Evolutionary conservation across 805 yeast genomes (phyloP).

Genomic region (Wickerhamiella sergipiensis): DNA sequence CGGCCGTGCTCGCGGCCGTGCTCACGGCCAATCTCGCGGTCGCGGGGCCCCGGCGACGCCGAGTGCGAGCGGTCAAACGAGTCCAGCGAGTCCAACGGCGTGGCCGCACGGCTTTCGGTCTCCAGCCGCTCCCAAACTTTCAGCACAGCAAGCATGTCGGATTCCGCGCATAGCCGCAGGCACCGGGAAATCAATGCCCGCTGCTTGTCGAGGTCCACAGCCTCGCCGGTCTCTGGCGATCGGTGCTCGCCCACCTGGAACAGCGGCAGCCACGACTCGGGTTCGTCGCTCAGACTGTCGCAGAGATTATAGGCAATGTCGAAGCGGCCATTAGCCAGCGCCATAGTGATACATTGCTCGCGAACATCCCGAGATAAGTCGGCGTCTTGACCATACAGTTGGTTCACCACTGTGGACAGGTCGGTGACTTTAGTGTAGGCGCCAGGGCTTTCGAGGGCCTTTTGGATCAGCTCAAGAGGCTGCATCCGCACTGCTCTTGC

Average conservation of each 20-base stretch:
- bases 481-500: neutral
- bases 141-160: slow-evolving; percentile 41
- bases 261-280: slow-evolving; percentile 48
- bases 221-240: slow-evolving; percentile 33
- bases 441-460: neutral
- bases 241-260: slow-evolving; percentile 57
- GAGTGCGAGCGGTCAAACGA: neutral
- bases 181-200: slow-evolving; percentile 40
- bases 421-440: neutral
- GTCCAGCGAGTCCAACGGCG: neutral
- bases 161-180: slow-evolving; percentile 38
- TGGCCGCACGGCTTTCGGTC: slow-evolving; percentile 1
- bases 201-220: slow-evolving; percentile 36
- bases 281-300: slow-evolving; percentile 20
- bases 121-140: slow-evolving; percentile 40
- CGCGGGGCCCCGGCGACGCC: neutral
- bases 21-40: too few species aligned
- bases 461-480: slow-evolving; percentile 5
- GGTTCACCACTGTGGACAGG: neutral
- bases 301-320: slow-evolving; percentile 36
- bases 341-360: slow-evolving; percentile 44
- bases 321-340: slow-evolving; percentile 51
- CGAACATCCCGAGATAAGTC: slow-evolving; percentile 4
- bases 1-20: too few species aligned
- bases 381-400: neutral